Base-by-base conservation (phyloP, 352 stramenopile species). In the Pythium plurisporium region DNA sequence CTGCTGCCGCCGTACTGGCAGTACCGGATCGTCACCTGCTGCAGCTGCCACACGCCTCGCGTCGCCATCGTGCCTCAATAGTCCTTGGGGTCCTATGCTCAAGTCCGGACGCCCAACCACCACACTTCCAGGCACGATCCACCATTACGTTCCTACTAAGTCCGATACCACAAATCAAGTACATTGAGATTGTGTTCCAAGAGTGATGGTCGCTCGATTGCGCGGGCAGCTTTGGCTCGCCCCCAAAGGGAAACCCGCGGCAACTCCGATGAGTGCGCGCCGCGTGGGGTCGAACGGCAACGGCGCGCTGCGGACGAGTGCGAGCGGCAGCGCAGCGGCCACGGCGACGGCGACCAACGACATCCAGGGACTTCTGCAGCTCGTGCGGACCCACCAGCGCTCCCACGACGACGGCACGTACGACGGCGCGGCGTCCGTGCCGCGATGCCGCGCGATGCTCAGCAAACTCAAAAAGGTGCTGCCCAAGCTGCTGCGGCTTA, bases 1-100 rank as follows among this genome's bases (percentile, higher is more conserved):
- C 86, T 95, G 71, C 70, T 79, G 14, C 70, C 70, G 41, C 70
- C 66, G 43, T 79, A 57, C 57, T 79, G 70, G 66, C 70, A 79
- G 70, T 79, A 79, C 42, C 70, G 70, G 43, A 79, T 76, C 47
- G 70, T 79, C 48, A 79, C 40, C 53, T 79, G 59, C 49, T 79
- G 56, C 29, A 79, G 44, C 59, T 79, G 70, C 70, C 70, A 79
- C 59, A 76, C 68, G 45, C 70, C 70, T 33, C 70, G 66, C 31
- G 70, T 79, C 68, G 70, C 70, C 70, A 79, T 79, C 11, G 20
- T 67, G 26, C 26, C 33, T 7, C 12, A 29, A 17, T 45, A 48
- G 10, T 29, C 34, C 23, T 20, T 52, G 45, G 26, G 55, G 41
- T 38, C 38, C 54, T 47, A 36, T 52, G 43, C 52, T 31, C 14